Conservation (phyloP, 2,329 filamentous ascomycete genomes). For the Sclerotiophoma versabilis region DNA sequence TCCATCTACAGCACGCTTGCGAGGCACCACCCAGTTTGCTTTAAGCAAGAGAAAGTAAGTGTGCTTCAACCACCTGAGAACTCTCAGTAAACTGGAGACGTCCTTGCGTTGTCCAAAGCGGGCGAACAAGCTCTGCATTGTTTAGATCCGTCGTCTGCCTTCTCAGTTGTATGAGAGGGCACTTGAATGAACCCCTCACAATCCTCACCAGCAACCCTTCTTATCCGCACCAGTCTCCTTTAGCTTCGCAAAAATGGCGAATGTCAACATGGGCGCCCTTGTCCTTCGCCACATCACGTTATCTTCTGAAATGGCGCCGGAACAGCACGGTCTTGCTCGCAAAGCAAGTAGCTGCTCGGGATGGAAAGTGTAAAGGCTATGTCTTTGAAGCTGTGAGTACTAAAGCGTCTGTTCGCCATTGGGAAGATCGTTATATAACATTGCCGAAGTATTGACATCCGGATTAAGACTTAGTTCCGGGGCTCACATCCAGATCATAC, state of each 20-base stretch:
- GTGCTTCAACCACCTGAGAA: too few species aligned
- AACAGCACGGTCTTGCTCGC: constrained; percentile 48
- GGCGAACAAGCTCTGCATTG: too few species aligned
- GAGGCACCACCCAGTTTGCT: too few species aligned
- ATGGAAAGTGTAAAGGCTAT: constrained; percentile 43
- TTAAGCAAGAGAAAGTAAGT: too few species aligned
- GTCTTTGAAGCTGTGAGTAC: constrained; percentile 28
- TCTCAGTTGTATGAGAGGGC: neutral
- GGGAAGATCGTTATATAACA: constrained; percentile 45
- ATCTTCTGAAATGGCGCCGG: constrained; percentile 40
- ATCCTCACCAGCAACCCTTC: constrained; percentile 23
- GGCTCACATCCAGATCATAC: constrained; percentile 2
- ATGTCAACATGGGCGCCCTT: constrained; percentile 45
- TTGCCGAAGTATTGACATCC: too few species aligned
- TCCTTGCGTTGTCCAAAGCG: too few species aligned
- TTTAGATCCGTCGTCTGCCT: neutral
- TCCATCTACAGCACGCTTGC: too few species aligned
- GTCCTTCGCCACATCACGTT: constrained; percentile 37
- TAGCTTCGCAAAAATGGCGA: constrained; percentile 52
- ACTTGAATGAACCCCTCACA: neutral
- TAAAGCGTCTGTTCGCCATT: constrained; percentile 31
- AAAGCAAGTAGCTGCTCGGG: constrained; percentile 47
- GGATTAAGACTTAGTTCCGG: too few species aligned
- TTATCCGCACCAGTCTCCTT: constrained; percentile 42
- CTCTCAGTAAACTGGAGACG: too few species aligned